Conservation (phyloP, 2,329 filamentous ascomycete genomes). For the Coniochaeta sp. region DNA sequence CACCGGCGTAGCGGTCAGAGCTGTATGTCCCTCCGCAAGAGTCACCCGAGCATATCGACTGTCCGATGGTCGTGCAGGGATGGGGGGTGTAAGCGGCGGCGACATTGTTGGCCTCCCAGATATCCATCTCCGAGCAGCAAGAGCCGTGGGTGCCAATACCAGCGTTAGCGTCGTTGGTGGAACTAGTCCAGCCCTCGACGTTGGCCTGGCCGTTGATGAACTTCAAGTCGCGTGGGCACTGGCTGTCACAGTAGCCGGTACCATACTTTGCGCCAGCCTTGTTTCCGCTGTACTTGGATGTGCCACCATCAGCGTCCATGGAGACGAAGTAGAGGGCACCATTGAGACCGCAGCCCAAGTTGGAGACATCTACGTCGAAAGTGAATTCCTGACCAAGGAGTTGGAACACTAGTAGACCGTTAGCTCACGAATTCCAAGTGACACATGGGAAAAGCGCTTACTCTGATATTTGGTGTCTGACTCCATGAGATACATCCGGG, state of each 20-base stretch:
- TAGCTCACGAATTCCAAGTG: neutral
- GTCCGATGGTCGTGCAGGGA: conserved; percentile 46
- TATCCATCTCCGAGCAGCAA: conserved; percentile 56
- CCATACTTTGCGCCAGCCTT: conserved; percentile 51
- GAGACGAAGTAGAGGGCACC: conserved; percentile 62
- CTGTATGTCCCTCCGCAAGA: conserved; percentile 47
- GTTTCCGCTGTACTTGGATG: conserved; percentile 41
- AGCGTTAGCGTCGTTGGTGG: conserved; percentile 45
- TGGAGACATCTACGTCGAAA: conserved; percentile 65
- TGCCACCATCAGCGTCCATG: conserved; percentile 53
- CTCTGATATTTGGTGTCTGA: conserved; percentile 54
- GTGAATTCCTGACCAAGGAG: conserved; percentile 63
- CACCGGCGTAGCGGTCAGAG: conserved; percentile 48
- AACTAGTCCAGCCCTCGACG: conserved; percentile 43
- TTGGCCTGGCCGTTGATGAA: conserved; percentile 52
- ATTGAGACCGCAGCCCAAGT: conserved; percentile 63
- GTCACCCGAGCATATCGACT: conserved; percentile 42
- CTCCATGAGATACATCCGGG: conserved; percentile 59
- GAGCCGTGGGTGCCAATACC: conserved; percentile 45
- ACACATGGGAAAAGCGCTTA: conserved; percentile 5
- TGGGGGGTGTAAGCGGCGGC: conserved; percentile 60
- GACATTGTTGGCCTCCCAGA: conserved; percentile 57
- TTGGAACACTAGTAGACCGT: conserved; percentile 39
- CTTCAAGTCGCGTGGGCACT: conserved; percentile 49
- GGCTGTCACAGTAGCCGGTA: conserved; percentile 50